Evolutionary conservation across 768 basidiomycete genomes (phyloP).

Genomic region (Paxillus ammoniavirescens): DNA sequence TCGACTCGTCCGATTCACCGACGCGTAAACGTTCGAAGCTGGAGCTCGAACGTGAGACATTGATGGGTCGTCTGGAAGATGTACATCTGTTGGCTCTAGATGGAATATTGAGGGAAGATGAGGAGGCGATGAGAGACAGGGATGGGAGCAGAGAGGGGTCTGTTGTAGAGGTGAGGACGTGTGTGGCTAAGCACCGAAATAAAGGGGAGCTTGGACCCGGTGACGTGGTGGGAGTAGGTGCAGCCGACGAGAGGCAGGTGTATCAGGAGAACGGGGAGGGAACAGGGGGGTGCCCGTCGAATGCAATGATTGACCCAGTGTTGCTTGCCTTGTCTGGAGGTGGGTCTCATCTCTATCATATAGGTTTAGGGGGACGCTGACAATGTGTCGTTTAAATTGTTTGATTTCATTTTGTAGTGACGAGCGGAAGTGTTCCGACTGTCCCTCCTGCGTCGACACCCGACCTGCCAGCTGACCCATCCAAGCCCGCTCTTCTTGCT

Average conservation of each 20-base stretch:
- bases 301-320: constrained; percentile 30
- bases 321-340: constrained; percentile 26
- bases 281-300: constrained; percentile 12
- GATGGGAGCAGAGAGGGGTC: constrained; percentile 13
- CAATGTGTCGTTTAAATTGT: background rate
- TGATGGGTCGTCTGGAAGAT: constrained; percentile 28
- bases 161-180: background rate
- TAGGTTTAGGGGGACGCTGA: background rate
- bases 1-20: background rate
- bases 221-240: background rate
- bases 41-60: constrained; percentile 18
- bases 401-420: background rate
- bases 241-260: background rate
- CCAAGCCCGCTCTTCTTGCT: background rate
- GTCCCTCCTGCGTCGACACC: background rate
- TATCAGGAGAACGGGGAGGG: background rate
- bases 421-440: background rate
- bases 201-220: background rate
- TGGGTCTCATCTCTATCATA: background rate
- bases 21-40: background rate
- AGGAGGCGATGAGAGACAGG: constrained; percentile 15
- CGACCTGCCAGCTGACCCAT: background rate
- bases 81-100: constrained; percentile 36
- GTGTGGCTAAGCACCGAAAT: constrained; percentile 1
- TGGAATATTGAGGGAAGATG: constrained; percentile 31